These are phyloP conservation scores for Pelargonium cotyledonis DNA, from an alignment of 441 rosid species.

Conservation along the genomic window DNA sequence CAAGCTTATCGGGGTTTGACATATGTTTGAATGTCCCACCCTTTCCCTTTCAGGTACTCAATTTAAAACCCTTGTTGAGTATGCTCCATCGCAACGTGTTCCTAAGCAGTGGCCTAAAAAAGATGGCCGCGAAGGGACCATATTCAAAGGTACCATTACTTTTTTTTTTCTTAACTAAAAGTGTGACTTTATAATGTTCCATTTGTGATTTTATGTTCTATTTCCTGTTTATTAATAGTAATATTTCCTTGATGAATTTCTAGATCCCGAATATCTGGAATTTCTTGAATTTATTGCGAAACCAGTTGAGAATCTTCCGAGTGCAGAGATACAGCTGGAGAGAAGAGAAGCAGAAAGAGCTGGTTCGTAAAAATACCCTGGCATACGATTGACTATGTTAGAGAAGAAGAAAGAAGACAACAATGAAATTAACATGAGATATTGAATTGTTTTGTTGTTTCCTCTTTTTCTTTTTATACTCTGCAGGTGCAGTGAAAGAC, in stretches of 20 bases:
- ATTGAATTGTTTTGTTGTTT: not conserved
- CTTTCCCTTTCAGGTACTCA: constrained; percentile 46
- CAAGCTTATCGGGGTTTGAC: not conserved
- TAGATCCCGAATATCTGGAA: constrained; percentile 75
- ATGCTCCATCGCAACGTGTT: constrained; percentile 66
- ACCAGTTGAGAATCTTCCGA: constrained; percentile 81
- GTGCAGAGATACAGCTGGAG: constrained; percentile 77
- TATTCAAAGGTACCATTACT: constrained; percentile 40
- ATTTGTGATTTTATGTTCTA: constrained; percentile 8
- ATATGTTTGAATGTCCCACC: not conserved
- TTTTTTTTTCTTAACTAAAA: not conserved
- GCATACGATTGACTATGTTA: not conserved
- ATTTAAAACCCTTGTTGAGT: constrained; percentile 57
- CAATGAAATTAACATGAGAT: not conserved
- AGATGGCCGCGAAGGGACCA: constrained; percentile 71
- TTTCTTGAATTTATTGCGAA: constrained; percentile 58
- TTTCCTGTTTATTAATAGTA: constrained; percentile 13
- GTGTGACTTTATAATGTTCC: not conserved
- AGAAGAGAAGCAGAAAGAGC: constrained; percentile 77
- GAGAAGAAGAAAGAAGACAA: not conserved
- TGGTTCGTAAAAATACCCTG: constrained; percentile 34
- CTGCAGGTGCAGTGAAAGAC: constrained; percentile 48
- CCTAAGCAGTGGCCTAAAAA: constrained; percentile 55
- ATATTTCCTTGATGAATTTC: constrained; percentile 22
- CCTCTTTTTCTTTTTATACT: constrained; percentile 11